These are phyloP conservation scores for Erysiphe pulchra DNA, from an alignment of 2,329 filamentous ascomycete species.

Conservation along the genomic window DNA sequence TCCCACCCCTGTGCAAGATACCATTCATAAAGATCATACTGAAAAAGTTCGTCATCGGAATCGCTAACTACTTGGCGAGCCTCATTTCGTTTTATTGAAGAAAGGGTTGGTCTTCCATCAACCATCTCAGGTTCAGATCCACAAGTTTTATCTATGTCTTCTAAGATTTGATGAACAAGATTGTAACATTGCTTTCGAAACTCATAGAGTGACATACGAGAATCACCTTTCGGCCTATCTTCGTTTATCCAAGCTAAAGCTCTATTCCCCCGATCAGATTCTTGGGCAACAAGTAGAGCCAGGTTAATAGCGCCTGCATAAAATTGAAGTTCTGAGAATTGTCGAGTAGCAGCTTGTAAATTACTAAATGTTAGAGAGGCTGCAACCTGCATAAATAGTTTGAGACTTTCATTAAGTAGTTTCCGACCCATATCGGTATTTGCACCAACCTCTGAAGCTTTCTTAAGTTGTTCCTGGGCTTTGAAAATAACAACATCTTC, in stretches of 20 bases:
- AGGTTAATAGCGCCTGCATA: conserved; percentile 84
- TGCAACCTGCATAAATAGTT: conserved; percentile 72
- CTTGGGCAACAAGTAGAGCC: conserved; percentile 56
- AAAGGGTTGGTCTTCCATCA: conserved; percentile 53
- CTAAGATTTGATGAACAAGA: conserved; percentile 61
- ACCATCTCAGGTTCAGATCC: conserved; percentile 42
- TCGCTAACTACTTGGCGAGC: conserved; percentile 76
- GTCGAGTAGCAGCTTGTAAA: conserved; percentile 48
- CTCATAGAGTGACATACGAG: conserved; percentile 39
- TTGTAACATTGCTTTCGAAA: conserved; percentile 59
- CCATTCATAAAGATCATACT: conserved; percentile 95
- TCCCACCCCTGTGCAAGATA: conserved; percentile 69
- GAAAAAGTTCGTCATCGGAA: conserved; percentile 79
- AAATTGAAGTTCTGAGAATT: conserved; percentile 64
- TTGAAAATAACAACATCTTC: conserved; percentile 98
- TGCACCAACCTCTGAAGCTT: conserved; percentile 51
- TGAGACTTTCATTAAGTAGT: conserved; percentile 67
- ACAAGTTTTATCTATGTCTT: conserved; percentile 47
- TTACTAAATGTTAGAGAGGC: conserved; percentile 59
- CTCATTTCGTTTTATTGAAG: conserved; percentile 57
- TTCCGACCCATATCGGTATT: conserved; percentile 55
- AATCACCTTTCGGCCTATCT: conserved; percentile 44
- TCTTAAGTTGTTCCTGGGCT: conserved; percentile 80
- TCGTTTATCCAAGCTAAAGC: conserved; percentile 76
- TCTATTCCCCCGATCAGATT: conserved; percentile 66